phyloP scores from a whole-genome alignment of 169 alveolate genomes.

The Hepatocystis sp. region DNA sequence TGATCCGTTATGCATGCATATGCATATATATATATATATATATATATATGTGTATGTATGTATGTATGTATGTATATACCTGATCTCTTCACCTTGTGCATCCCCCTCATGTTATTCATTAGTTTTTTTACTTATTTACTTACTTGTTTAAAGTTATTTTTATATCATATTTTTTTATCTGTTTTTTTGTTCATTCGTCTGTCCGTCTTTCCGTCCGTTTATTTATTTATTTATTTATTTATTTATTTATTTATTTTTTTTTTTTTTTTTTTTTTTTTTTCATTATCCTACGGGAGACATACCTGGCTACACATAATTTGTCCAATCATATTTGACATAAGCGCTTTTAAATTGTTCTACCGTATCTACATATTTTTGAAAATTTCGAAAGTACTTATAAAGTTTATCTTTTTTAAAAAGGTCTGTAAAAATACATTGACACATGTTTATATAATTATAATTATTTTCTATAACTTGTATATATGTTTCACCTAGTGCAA shows the following conservation, averaged over 20 bases:
- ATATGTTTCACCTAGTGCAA: slow-evolving; percentile 71
- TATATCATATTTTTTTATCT: not conserved
- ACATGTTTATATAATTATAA: slow-evolving; percentile 75
- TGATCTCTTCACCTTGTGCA: no score
- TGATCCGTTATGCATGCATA: not conserved
- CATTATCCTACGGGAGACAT: no score
- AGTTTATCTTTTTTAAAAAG: slow-evolving; percentile 62
- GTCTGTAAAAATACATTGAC: slow-evolving; percentile 72
- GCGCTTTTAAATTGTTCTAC: slow-evolving; percentile 56
- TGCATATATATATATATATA: no score
- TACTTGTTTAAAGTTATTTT: not conserved
- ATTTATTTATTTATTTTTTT: no score
- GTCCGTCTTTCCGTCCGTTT: not conserved
- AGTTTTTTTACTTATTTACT: not conserved
- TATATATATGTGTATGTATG: no score
- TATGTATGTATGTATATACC: no score
- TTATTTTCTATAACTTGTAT: slow-evolving; percentile 76
- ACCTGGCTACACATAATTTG: no score
- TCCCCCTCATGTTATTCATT: no score
- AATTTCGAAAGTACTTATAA: slow-evolving; percentile 66
- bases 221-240: no score
- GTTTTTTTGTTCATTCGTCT: not conserved
- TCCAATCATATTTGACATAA: slow-evolving; percentile 67
- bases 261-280: not conserved
- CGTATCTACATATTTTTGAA: slow-evolving; percentile 54